A percentile compares a stretch with the other conserved stretches of the same genome.
Evolutionary conservation across 2,329 filamentous ascomycete species (phyloP).

Genomic region (Claviceps purpurea): DNA sequence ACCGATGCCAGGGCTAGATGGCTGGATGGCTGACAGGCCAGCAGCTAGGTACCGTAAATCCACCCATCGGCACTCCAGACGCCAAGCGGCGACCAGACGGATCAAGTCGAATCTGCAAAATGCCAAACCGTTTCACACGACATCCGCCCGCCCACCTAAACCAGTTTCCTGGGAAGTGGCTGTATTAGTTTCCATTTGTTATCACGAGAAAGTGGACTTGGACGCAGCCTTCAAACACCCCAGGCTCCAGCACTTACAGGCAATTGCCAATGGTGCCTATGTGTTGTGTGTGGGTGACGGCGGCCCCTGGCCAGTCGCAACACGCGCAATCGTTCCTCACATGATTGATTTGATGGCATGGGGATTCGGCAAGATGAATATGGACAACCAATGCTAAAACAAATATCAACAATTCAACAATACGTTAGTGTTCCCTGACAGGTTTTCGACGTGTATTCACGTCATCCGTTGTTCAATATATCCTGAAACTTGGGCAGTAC

Average conservation of each 20-base stretch:
- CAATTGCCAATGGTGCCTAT: too few relatives aligned
- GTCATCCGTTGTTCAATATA: too few relatives aligned
- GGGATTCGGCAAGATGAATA: neutral
- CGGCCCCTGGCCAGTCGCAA: neutral
- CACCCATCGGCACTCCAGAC: neutral
- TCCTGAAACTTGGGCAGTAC: neutral
- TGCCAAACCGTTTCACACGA: neutral
- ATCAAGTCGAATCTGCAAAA: neutral
- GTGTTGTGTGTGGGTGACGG: neutral
- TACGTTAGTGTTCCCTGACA: neutral
- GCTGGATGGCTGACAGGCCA: neutral
- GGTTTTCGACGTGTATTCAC: neutral
- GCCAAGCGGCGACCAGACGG: neutral
- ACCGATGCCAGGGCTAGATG: neutral
- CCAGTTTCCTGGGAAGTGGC: constrained; percentile 3
- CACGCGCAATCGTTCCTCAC: neutral
- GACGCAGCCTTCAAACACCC: neutral
- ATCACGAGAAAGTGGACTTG: neutral
- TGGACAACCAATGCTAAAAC: neutral
- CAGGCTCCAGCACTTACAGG: neutral
- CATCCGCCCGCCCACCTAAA: neutral
- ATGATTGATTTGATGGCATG: neutral
- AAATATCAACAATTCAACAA: neutral
- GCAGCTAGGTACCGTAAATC: neutral
- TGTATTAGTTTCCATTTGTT: neutral